These are phyloP conservation scores for Clarireedia homoeocarpa DNA, from an alignment of 2,329 filamentous ascomycete species.

Conservation along the genomic window DNA sequence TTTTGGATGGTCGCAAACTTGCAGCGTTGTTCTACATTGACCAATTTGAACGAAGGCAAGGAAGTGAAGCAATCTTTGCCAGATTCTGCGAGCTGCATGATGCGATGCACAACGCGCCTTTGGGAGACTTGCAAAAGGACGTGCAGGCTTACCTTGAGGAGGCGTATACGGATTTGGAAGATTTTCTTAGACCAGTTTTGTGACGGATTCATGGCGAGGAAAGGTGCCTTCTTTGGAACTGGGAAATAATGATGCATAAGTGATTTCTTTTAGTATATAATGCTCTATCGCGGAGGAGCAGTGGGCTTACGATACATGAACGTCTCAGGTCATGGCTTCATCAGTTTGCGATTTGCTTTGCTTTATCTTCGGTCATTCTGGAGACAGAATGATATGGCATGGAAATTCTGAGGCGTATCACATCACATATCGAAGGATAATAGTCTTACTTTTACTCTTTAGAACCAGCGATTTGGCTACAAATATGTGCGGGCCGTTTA, in stretches of 20 bases:
- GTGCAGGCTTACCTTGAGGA: conserved; percentile 36
- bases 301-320: too few species aligned
- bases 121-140: conserved; percentile 24
- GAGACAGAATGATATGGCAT: too few species aligned
- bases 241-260: not conserved
- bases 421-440: too few species aligned
- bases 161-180: conserved; percentile 47
- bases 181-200: conserved; percentile 43
- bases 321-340: too few species aligned
- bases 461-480: too few species aligned
- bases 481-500: too few species aligned
- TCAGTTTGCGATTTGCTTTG: too few species aligned
- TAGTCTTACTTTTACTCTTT: too few species aligned
- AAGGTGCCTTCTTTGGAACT: not conserved
- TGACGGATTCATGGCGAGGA: conserved; percentile 24
- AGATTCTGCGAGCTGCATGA: conserved; percentile 43
- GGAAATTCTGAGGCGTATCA: too few species aligned
- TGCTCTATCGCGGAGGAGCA: not conserved
- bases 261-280: not conserved
- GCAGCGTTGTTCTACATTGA: conserved; percentile 33
- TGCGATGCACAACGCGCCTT: conserved; percentile 38
- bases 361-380: too few species aligned
- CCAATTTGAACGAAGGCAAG: conserved; percentile 5
- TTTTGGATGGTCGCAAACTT: conserved; percentile 40
- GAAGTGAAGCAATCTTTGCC: conserved; percentile 10